Percentiles rank a stretch among this genome's conserved stretches.
Evolutionary conservation across 169 alveolate genomes (phyloP).

Genomic region (Blepharisma undulans): DNA sequence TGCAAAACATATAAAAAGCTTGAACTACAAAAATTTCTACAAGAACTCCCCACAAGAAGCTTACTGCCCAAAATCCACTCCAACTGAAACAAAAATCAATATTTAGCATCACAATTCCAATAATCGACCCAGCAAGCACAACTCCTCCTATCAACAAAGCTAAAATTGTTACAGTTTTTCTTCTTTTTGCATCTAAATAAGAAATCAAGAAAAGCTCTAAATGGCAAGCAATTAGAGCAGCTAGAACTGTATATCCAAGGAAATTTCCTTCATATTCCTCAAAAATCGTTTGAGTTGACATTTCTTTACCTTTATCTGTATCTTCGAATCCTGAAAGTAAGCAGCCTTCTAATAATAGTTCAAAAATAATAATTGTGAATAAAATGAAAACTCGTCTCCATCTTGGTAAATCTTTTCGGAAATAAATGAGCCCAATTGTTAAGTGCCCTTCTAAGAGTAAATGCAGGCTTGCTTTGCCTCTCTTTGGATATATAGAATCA

Average conservation of each 20-base stretch:
- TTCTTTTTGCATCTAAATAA: no score
- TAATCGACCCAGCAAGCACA: no score
- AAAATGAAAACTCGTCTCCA: neutral
- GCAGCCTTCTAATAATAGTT: neutral
- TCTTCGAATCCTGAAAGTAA: neutral
- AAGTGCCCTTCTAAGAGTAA: slow-evolving; percentile 15
- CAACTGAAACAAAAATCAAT: no score
- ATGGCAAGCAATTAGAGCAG: neutral
- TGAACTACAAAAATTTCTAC: no score
- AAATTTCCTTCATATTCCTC: neutral
- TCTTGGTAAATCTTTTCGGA: neutral
- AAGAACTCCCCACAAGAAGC: no score
- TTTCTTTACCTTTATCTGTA: neutral
- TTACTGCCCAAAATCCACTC: no score
- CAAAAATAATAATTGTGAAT: neutral
- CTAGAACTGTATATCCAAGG: neutral
- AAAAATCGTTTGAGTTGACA: neutral
- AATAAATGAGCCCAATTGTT: neutral
- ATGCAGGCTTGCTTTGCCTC: neutral
- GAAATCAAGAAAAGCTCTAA: neutral
- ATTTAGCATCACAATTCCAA: no score
- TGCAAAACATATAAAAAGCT: no score
- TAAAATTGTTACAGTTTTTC: no score
- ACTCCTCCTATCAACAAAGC: no score
- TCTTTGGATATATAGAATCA: no score